Evolutionary conservation across 352 stramenopile species (phyloP).

Genomic region (Pythium phragmitis): DNA sequence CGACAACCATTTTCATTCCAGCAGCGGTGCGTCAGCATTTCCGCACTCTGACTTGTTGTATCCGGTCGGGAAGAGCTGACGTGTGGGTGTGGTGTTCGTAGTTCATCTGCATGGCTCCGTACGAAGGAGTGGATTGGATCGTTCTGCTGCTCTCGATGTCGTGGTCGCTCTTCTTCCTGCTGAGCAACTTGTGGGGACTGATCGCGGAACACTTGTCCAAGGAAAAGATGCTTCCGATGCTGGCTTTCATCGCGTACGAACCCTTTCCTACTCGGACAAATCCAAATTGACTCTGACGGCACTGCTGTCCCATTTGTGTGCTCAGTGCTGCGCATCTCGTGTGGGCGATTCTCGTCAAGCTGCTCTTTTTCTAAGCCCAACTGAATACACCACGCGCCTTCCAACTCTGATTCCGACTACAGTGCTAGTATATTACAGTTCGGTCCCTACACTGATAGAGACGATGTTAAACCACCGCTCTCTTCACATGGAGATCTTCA

Average conservation of each 20-base stretch:
- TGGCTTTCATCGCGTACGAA: slow-evolving; percentile 77
- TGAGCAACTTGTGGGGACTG: slow-evolving; percentile 75
- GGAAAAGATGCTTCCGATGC: slow-evolving; percentile 84
- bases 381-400: slow-evolving; percentile 9
- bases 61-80: not conserved
- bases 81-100: slow-evolving; percentile 24
- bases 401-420: not conserved
- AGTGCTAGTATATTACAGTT: not conserved
- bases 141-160: slow-evolving; percentile 77
- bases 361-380: slow-evolving; percentile 78
- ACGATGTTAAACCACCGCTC: not conserved
- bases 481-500: slow-evolving; percentile 11
- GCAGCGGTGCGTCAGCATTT: slow-evolving; percentile 44
- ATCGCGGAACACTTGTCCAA: slow-evolving; percentile 81
- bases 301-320: not conserved
- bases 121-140: slow-evolving; percentile 81
- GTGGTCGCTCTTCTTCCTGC: slow-evolving; percentile 83
- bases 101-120: slow-evolving; percentile 74
- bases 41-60: not conserved
- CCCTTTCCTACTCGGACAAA: not conserved
- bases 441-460: not conserved
- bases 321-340: slow-evolving; percentile 71
- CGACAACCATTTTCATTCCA: slow-evolving; percentile 79
- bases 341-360: slow-evolving; percentile 84
- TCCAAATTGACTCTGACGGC: not conserved